phyloP scores from a whole-genome alignment of 2,329 filamentous ascomycete genomes.

The Thielaviopsis ethacetica region DNA sequence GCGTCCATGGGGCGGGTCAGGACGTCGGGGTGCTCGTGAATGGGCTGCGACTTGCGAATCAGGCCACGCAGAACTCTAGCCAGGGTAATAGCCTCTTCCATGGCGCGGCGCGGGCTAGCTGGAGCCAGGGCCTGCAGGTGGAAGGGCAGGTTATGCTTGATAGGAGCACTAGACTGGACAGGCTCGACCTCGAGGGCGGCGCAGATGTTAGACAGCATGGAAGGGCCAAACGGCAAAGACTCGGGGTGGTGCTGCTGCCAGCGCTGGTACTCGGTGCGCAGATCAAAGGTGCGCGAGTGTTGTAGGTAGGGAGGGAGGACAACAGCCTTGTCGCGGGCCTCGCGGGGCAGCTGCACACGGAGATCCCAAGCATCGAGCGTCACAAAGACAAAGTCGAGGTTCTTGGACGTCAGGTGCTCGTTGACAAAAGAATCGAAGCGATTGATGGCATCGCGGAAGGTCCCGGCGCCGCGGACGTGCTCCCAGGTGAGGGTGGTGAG shows the following conservation, averaged over 20 bases:
- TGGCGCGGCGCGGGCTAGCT: constrained; percentile 84
- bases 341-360: constrained; percentile 88
- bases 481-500: constrained; percentile 97
- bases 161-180: constrained; percentile 90
- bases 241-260: constrained; percentile 99
- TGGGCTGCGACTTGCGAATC: constrained; percentile 89
- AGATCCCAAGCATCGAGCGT: constrained; percentile 98
- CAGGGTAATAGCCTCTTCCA: constrained; percentile 93
- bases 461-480: constrained; percentile 91
- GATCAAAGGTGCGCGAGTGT: constrained; percentile 92
- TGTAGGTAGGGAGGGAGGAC: constrained; percentile 93
- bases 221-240: constrained; percentile 89
- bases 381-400: constrained; percentile 94
- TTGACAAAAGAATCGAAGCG: constrained; percentile 87
- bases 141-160: constrained; percentile 97
- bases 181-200: constrained; percentile 95
- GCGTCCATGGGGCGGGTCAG: constrained; percentile 93
- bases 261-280: constrained; percentile 92
- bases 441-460: constrained; percentile 91
- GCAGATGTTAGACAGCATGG: constrained; percentile 92
- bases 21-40: constrained; percentile 87
- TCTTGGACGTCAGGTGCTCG: constrained; percentile 79
- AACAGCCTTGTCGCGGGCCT: constrained; percentile 95
- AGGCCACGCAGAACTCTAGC: constrained; percentile 82
- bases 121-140: constrained; percentile 92